Base-by-base conservation (phyloP, 768 basidiomycete genomes). In the Tricholoma sp. region DNA sequence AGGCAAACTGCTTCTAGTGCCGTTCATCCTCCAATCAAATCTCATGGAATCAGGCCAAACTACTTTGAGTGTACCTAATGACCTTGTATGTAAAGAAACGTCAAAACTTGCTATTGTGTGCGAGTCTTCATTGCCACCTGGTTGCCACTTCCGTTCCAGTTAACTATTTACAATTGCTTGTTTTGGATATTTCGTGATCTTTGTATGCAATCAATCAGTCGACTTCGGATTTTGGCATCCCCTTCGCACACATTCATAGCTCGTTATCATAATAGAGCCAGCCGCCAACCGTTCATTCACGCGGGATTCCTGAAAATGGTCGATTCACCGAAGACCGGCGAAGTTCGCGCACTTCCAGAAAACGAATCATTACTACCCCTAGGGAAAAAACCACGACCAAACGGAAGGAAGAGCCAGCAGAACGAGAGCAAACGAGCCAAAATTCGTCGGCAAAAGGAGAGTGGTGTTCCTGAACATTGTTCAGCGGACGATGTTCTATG, bases 401-500 rank as follows among this genome's bases (percentile, higher is more conserved):
- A 60, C 1, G 49, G 52, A 47, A 35, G 57, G 39, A 60, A 63
- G 16, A 57, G 27, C 14, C 60, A 51, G 65, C 67, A 64, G 68
- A 67, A 61, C 62, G 68, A 57, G 62, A 66, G 62, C 54, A 69
- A 70, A 54, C 52, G 61, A 35, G 59, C 67, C 2, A 66, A 69
- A 64, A 57, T 66, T 61, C 60, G 64, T 58, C 64, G 72, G 66
- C 70, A 77, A 71, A 73, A 75, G 61, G 66, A 76, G 9, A 66
- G 59, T 43, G 68, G 69, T 32, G 62, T 79, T 2, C 82, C 84
- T 1, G 91, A 91, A 50, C 75, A 81, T 0, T 88, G 80, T 64
- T 87, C 91, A 2, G 62, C 81, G 14, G 88, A 86, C 21, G 91
- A 94, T 64, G 88, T 94, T 10, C 72, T 90, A 27, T 84, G 81